Percentiles rank a stretch among this genome's conserved stretches.
Conservation (phyloP, 345 rosid genomes). For the Pseudoturritis turrita region DNA sequence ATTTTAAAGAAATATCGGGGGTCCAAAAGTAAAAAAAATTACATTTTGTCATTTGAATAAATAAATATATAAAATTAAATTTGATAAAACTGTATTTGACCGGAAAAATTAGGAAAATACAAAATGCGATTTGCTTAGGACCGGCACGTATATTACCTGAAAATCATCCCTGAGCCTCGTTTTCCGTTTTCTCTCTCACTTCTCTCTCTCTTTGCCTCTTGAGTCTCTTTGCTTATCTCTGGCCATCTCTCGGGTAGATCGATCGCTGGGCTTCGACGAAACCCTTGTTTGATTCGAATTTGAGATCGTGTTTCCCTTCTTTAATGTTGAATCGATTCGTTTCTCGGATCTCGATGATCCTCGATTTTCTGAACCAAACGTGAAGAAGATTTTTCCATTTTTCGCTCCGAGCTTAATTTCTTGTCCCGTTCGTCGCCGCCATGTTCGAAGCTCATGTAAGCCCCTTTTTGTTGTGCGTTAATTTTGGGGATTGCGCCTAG, state of each 20-base stretch:
- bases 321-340: conserved; percentile 25
- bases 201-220: not conserved
- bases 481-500: conserved; percentile 5
- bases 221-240: conserved; percentile 11
- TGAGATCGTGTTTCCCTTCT: conserved; percentile 16
- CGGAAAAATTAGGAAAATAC: conserved; percentile 5
- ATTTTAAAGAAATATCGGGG: not conserved
- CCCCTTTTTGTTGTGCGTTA: not conserved
- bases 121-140: conserved; percentile 14
- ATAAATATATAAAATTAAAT: not conserved
- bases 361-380: conserved; percentile 26
- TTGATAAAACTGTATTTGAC: not conserved
- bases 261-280: not conserved
- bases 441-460: conserved; percentile 96
- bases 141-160: conserved; percentile 35
- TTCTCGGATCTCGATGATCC: conserved; percentile 38
- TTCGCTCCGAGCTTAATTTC: conserved; percentile 9
- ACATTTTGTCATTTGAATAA: not conserved
- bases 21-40: not conserved
- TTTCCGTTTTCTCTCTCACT: conserved; percentile 34
- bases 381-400: conserved; percentile 14
- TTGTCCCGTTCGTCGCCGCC: conserved; percentile 33
- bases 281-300: conserved; percentile 14
- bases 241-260: conserved; percentile 6
- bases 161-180: conserved; percentile 8